These are phyloP conservation scores for Phoma sp. DNA, from an alignment of 2,329 filamentous ascomycete genomes.

Conservation along the genomic window DNA sequence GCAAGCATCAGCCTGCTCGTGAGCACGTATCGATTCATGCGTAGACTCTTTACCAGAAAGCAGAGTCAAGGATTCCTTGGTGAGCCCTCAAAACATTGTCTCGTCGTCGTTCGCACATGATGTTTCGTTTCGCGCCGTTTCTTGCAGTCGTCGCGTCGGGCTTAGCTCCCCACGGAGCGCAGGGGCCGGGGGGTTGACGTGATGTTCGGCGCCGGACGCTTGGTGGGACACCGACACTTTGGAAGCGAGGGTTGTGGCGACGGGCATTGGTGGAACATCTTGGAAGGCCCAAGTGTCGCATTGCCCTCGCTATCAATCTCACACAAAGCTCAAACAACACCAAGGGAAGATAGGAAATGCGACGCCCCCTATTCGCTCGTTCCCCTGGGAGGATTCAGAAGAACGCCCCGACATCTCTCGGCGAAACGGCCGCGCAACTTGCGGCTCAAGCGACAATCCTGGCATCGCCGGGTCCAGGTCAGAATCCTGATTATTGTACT, in stretches of 20 bases:
- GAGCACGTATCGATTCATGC: background rate
- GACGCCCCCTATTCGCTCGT: constrained; percentile 12
- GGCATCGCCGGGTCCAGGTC: background rate
- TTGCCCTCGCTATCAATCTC: constrained; percentile 16
- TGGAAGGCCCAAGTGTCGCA: constrained; percentile 2
- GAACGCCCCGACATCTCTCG: constrained; percentile 14
- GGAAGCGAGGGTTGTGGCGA: constrained; percentile 6
- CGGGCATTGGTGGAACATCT: constrained; percentile 20
- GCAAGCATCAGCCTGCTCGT: constrained; percentile 2
- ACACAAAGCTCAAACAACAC: constrained; percentile 13
- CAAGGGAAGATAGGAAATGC: constrained; percentile 1
- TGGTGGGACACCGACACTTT: background rate
- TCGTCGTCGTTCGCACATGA: background rate
- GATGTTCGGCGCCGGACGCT: constrained; percentile 5
- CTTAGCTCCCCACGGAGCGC: background rate
- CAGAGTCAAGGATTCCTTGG: background rate
- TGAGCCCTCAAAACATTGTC: background rate
- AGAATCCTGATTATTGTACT: no score
- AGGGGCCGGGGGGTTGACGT: constrained; percentile 12
- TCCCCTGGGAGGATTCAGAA: background rate
- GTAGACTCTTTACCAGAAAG: background rate
- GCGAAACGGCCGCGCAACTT: constrained; percentile 11
- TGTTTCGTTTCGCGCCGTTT: constrained; percentile 6
- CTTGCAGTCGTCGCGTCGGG: constrained; percentile 1
- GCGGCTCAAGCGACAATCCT: constrained; percentile 11